Percentiles rank a stretch among this genome's conserved stretches.
These are phyloP conservation scores for Solanum chilense DNA, from an alignment of 257 asterid genomes.

Conservation along the genomic window DNA sequence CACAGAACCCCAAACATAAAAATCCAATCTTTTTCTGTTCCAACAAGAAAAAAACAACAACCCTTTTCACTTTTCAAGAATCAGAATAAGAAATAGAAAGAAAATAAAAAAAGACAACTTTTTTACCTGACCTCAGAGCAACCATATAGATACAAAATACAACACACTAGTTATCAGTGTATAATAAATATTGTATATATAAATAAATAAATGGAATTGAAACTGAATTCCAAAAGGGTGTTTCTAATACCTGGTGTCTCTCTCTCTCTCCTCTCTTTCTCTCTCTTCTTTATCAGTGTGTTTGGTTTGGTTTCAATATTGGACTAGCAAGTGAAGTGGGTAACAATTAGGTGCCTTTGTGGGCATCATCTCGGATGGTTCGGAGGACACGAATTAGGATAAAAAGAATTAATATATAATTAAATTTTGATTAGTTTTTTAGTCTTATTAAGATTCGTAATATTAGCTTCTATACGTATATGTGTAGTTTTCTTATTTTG, in stretches of 20 bases:
- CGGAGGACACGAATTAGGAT: not conserved
- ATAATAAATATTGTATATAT: not conserved
- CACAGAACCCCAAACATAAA: conserved; percentile 3
- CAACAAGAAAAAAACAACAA: not conserved
- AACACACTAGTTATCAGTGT: not conserved
- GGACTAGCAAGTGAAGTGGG: not conserved
- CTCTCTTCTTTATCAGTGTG: not conserved
- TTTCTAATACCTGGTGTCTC: not conserved
- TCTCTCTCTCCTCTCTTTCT: not conserved
- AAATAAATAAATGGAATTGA: not conserved
- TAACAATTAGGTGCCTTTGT: not conserved
- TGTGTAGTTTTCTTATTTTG: not conserved
- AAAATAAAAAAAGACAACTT: not conserved
- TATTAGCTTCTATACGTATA: too few species aligned
- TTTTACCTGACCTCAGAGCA: not conserved
- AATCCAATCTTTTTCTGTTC: not conserved
- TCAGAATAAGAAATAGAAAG: not conserved
- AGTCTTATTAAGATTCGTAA: not conserved
- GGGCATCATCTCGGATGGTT: not conserved
- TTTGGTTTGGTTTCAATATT: not conserved
- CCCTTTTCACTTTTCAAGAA: not conserved
- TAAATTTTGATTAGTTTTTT: not conserved
- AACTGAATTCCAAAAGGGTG: not conserved
- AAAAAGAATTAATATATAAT: not conserved
- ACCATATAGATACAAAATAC: not conserved